Percentiles rank a stretch among this genome's conserved stretches.
These are phyloP conservation scores for Pythium monospermum DNA, from an alignment of 352 stramenopile genomes.

Conservation along the genomic window DNA sequence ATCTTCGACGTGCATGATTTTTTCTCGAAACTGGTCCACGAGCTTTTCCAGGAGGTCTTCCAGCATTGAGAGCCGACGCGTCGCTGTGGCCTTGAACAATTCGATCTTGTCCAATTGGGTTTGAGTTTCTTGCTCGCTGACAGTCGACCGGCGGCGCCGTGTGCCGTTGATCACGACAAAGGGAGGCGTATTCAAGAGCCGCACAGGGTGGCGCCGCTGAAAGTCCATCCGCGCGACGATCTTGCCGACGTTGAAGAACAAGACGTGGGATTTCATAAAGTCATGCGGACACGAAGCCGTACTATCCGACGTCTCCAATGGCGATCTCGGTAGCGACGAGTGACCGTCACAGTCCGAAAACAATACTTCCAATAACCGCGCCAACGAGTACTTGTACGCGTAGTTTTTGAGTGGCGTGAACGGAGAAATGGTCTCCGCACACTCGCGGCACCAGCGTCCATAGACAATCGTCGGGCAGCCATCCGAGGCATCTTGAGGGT, in stretches of 20 bases:
- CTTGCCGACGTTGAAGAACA: slow-evolving; percentile 81
- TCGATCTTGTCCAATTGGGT: slow-evolving; percentile 16
- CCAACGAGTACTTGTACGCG: slow-evolving; percentile 97
- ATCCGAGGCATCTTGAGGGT: neutral
- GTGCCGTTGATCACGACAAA: slow-evolving; percentile 16
- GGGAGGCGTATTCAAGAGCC: slow-evolving; percentile 12
- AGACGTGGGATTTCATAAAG: slow-evolving; percentile 55
- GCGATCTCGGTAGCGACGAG: no score
- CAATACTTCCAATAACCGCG: slow-evolving; percentile 96
- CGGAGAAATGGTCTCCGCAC: slow-evolving; percentile 89
- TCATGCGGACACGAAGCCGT: slow-evolving; percentile 33
- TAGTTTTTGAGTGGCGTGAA: slow-evolving; percentile 85
- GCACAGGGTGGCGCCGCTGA: slow-evolving; percentile 33
- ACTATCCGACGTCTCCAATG: neutral
- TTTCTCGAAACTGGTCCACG: slow-evolving; percentile 50
- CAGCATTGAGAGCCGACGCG: slow-evolving; percentile 6
- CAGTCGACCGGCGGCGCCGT: slow-evolving; percentile 8
- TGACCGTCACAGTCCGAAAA: slow-evolving; percentile 86
- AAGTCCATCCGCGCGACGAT: slow-evolving; percentile 73
- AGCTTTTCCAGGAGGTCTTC: slow-evolving; percentile 33
- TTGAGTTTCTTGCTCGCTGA: neutral
- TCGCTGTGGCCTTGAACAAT: slow-evolving; percentile 23
- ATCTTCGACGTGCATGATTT: slow-evolving; percentile 52
- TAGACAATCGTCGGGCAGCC: slow-evolving; percentile 88
- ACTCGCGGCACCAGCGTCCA: slow-evolving; percentile 97